Percentiles rank a stretch among this genome's conserved stretches.
phyloP scores from a whole-genome alignment of 2,329 filamentous ascomycete species.

The Keithomyces neogunnii region DNA sequence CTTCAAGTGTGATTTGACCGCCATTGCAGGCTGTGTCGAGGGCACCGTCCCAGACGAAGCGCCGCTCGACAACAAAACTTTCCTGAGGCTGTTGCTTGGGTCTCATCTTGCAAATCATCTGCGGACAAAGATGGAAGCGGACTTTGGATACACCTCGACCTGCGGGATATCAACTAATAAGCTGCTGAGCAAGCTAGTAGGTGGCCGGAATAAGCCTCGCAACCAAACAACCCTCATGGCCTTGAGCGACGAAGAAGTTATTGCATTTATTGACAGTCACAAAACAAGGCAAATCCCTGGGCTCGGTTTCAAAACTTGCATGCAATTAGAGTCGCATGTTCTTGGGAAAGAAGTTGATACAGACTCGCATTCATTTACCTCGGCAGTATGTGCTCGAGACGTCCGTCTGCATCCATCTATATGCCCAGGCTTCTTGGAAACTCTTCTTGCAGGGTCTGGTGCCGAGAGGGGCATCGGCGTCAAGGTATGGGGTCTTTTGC shows the following conservation, averaged over 20 bases:
- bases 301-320: slow-evolving; percentile 62
- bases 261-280: slow-evolving; percentile 64
- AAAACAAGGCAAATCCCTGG: slow-evolving; percentile 77
- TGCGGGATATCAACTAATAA: slow-evolving; percentile 87
- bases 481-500: slow-evolving; percentile 68
- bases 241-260: slow-evolving; percentile 47
- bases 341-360: slow-evolving; percentile 21
- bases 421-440: slow-evolving; percentile 56
- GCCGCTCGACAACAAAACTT: slow-evolving; percentile 29
- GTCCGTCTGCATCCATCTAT: slow-evolving; percentile 57
- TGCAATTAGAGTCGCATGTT: slow-evolving; percentile 47
- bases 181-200: slow-evolving; percentile 74
- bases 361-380: slow-evolving; percentile 25
- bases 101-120: slow-evolving; percentile 75
- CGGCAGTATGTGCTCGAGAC: slow-evolving; percentile 52
- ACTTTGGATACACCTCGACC: slow-evolving; percentile 78
- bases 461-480: slow-evolving; percentile 62
- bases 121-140: slow-evolving; percentile 60
- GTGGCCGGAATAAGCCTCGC: slow-evolving; percentile 76
- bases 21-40: slow-evolving; percentile 53
- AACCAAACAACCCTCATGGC: slow-evolving; percentile 78
- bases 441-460: slow-evolving; percentile 61
- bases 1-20: slow-evolving; percentile 68
- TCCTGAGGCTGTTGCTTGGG: slow-evolving; percentile 61
- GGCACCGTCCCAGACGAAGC: slow-evolving; percentile 13